A percentile compares a stretch with the other conserved stretches of the same genome.
Conservation (phyloP, 2,329 filamentous ascomycete species). For the Trichoderma sp. region DNA sequence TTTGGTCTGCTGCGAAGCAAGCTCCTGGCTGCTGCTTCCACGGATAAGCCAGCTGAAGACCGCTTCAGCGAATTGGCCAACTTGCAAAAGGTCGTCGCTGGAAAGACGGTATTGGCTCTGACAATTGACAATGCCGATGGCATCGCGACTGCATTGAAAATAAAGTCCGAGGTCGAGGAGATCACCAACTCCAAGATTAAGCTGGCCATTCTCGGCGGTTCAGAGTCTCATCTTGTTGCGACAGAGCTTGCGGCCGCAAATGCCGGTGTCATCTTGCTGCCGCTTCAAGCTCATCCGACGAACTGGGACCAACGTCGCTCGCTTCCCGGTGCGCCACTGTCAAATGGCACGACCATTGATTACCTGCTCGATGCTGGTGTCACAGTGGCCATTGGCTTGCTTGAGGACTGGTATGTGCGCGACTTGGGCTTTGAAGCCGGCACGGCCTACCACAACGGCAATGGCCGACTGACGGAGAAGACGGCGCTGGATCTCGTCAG, state of each 20-base stretch:
- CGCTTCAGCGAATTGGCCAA: slow-evolving; percentile 48
- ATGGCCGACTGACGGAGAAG: slow-evolving; percentile 50
- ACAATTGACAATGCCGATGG: slow-evolving; percentile 61
- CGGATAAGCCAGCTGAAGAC: slow-evolving; percentile 36
- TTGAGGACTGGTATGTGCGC: slow-evolving; percentile 60
- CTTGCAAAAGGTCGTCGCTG: slow-evolving; percentile 52
- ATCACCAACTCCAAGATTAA: slow-evolving; percentile 41
- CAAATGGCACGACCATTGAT: slow-evolving; percentile 61
- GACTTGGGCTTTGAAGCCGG: slow-evolving; percentile 60
- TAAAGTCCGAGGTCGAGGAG: slow-evolving; percentile 56
- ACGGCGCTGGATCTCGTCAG: slow-evolving; percentile 57
- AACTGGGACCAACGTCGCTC: slow-evolving; percentile 61
- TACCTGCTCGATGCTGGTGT: slow-evolving; percentile 57
- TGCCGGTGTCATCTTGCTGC: slow-evolving; percentile 59
- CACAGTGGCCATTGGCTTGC: slow-evolving; percentile 53
- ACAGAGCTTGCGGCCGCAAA: slow-evolving; percentile 52
- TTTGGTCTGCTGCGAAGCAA: slow-evolving; percentile 51
- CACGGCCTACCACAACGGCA: slow-evolving; percentile 54
- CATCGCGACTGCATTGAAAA: slow-evolving; percentile 55
- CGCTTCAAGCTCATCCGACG: slow-evolving; percentile 52
- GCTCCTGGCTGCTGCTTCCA: slow-evolving; percentile 49
- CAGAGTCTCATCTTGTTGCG: slow-evolving; percentile 60
- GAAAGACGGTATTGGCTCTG: slow-evolving; percentile 53
- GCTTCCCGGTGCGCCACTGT: slow-evolving; percentile 61
- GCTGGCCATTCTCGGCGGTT: slow-evolving; percentile 59